phyloP scores from a whole-genome alignment of 768 basidiomycete genomes.

The Agrocybe praecox region DNA sequence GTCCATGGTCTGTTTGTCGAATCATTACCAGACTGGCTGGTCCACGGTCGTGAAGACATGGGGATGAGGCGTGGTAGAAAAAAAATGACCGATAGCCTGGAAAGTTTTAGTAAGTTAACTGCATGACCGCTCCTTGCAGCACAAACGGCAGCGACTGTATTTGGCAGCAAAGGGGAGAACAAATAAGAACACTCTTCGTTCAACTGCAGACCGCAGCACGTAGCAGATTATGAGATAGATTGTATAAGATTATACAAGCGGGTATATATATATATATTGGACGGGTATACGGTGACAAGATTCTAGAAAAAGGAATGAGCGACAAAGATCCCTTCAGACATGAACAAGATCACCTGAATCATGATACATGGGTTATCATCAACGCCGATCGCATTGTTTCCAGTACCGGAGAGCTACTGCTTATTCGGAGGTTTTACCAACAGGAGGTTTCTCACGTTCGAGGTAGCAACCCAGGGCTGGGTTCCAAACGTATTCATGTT shows the following conservation, averaged over 20 bases:
- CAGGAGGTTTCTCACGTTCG: constrained; percentile 26
- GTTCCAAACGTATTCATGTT: constrained; percentile 75
- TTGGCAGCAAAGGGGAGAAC: background rate
- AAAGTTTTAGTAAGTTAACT: background rate
- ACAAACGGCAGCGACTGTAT: background rate
- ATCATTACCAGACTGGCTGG: constrained; percentile 9
- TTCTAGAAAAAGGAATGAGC: background rate
- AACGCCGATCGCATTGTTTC: constrained; percentile 5
- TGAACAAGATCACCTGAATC: background rate
- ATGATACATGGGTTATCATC: background rate
- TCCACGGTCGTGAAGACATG: constrained; percentile 24
- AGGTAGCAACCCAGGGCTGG: constrained; percentile 45
- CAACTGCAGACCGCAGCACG: background rate
- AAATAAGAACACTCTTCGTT: background rate
- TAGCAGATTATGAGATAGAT: too few relatives aligned
- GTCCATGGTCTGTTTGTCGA: constrained; percentile 50
- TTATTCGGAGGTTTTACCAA: background rate
- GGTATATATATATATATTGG: background rate
- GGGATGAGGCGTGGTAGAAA: background rate
- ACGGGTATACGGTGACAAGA: background rate
- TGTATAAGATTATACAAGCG: background rate
- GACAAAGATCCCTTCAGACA: background rate
- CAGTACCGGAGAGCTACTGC: background rate
- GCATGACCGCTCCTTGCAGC: background rate
- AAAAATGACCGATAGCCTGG: too few relatives aligned